phyloP scores from a whole-genome alignment of 345 rosid species.

The Pugionium cornutum region DNA sequence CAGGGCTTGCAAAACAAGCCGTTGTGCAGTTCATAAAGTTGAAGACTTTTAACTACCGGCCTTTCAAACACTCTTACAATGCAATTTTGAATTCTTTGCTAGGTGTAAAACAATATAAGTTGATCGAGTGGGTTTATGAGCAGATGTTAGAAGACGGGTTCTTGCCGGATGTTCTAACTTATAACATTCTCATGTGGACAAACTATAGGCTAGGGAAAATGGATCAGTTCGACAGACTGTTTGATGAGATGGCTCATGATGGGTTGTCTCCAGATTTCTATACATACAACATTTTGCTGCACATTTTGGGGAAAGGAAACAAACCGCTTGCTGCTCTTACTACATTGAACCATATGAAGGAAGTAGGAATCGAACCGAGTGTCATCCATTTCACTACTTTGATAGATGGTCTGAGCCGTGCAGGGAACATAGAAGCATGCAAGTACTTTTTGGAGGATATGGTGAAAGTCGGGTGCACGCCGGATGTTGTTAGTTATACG shows the following conservation, averaged over 20 bases:
- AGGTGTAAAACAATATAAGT: constrained; percentile 54
- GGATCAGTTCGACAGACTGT: constrained; percentile 61
- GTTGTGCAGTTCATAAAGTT: constrained; percentile 82
- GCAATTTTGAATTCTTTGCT: constrained; percentile 69
- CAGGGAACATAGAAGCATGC: constrained; percentile 83
- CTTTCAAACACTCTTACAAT: constrained; percentile 73
- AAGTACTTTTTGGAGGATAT: constrained; percentile 73
- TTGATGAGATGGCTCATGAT: constrained; percentile 70
- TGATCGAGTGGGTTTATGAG: constrained; percentile 90
- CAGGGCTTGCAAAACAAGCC: constrained; percentile 64
- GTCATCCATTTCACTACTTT: constrained; percentile 81
- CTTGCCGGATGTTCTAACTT: constrained; percentile 66
- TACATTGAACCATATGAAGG: constrained; percentile 80
- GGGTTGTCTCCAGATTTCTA: constrained; percentile 74
- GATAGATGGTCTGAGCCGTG: constrained; percentile 89
- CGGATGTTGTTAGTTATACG: constrained; percentile 84
- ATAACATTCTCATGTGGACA: constrained; percentile 68
- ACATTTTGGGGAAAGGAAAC: constrained; percentile 79
- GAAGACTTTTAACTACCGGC: constrained; percentile 70
- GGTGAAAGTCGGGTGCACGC: constrained; percentile 60
- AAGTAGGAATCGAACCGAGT: constrained; percentile 61
- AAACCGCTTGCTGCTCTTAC: constrained; percentile 78
- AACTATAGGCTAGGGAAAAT: constrained; percentile 73
- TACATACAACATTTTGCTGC: constrained; percentile 79
- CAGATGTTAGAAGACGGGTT: constrained; percentile 67